A percentile compares a stretch with the other conserved stretches of the same genome.
These are phyloP conservation scores for Mycena chlorophos DNA, from an alignment of 768 basidiomycete species.

Conservation along the genomic window DNA sequence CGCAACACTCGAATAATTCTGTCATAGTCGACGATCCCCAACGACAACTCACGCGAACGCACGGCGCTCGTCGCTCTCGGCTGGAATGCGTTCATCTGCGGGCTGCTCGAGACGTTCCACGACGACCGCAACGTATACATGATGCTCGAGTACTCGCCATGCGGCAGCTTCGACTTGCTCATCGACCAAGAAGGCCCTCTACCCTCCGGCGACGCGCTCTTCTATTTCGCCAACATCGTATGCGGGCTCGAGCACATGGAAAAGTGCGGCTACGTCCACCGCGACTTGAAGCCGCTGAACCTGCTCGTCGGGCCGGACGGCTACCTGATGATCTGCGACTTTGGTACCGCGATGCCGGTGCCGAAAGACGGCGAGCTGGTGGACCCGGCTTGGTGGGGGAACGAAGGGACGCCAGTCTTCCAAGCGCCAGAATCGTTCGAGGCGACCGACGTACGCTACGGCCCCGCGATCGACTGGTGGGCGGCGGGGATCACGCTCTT, in stretches of 20 bases:
- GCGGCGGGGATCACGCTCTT: slow-evolving; percentile 50
- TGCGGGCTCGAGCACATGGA: slow-evolving; percentile 52
- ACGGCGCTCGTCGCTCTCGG: slow-evolving; percentile 39
- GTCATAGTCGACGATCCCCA: neutral
- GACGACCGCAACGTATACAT: slow-evolving; percentile 52
- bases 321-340: slow-evolving; percentile 54
- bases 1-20: neutral
- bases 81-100: slow-evolving; percentile 57
- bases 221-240: slow-evolving; percentile 58
- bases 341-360: slow-evolving; percentile 40
- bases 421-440: slow-evolving; percentile 49
- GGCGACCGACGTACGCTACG: slow-evolving; percentile 13
- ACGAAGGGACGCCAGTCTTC: slow-evolving; percentile 48
- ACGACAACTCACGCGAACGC: slow-evolving; percentile 41
- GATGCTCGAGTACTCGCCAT: slow-evolving; percentile 50
- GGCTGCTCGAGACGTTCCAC: slow-evolving; percentile 44
- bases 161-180: slow-evolving; percentile 43
- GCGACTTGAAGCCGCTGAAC: slow-evolving; percentile 61
- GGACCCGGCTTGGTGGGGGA: slow-evolving; percentile 30
- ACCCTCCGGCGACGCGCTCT: slow-evolving; percentile 35
- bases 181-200: slow-evolving; percentile 30
- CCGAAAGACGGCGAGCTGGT: slow-evolving; percentile 21
- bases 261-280: slow-evolving; percentile 44
- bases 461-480: slow-evolving; percentile 54
- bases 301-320: slow-evolving; percentile 57